Base-by-base conservation (phyloP, 805 yeast genomes). In the Nakazawaea wyomingensis region DNA sequence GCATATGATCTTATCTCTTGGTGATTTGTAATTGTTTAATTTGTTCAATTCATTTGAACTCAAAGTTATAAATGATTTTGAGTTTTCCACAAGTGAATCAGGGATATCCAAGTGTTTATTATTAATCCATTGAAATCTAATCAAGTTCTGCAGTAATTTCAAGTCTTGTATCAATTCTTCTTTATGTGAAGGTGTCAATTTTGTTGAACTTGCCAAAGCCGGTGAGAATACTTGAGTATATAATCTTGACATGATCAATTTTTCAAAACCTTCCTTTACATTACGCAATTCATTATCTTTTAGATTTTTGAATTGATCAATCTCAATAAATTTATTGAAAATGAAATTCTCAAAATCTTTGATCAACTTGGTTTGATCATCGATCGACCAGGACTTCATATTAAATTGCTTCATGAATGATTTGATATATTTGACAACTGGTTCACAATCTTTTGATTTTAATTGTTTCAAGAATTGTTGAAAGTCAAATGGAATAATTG, bases 1-100 rank as follows among this genome's bases (percentile, higher is more conserved):
- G 59, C 98, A 93, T 30, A 93, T 87, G 49, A 88, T 79, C 56
- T 93, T 93, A 57, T 95, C 99, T 41, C 99, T 70, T 13, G 99
- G 99, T 0, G 98, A 91, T 52, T 95, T 76, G 59, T 84, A 95
- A 41, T 77, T 72, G 60, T 85, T 84, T 54, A 93, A 80, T 53
- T 88, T 88, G 49, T 71, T 68, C 38, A 93, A 69, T 61, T 93
- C 98, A 10, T 67, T 68, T 1, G 81, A 73, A 0, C 97, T 93
- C 45, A 84, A 70, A 52, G 59, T 70, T 52, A 79, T 73, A 60
- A 79, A 90, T 19, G 72, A 70, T 18, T 69, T 65, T 3, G 78
- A 69, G 38, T 65, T 61, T 17, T 72, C 64, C 18, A 78, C 62
- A 34, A 60, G 55, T 54, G 73, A 64, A 50, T 72, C 57, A 16